phyloP scores from a whole-genome alignment of 2,329 filamentous ascomycete species.

The Alternaria novae-zelandiae region DNA sequence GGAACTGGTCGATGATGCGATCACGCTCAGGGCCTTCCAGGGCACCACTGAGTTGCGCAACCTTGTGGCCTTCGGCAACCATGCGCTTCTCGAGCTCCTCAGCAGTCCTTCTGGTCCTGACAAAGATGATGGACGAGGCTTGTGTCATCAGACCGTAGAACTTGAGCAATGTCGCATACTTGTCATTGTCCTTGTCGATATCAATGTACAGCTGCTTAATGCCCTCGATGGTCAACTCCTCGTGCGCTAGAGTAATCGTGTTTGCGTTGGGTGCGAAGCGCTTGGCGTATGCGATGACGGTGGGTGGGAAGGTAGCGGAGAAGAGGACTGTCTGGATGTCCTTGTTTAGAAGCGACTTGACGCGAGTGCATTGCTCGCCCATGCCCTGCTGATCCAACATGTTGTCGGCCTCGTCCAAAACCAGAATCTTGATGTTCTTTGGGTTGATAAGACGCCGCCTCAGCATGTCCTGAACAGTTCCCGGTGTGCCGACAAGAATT shows the following conservation, averaged over 20 bases:
- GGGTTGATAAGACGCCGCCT: conserved; percentile 76
- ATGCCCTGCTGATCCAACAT: conserved; percentile 97
- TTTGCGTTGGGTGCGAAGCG: conserved; percentile 87
- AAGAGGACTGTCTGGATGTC: conserved; percentile 89
- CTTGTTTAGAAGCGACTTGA: conserved; percentile 77
- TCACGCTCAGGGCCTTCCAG: conserved; percentile 87
- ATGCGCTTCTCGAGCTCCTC: conserved; percentile 85
- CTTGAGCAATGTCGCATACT: conserved; percentile 87
- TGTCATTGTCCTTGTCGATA: conserved; percentile 79
- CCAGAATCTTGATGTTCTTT: conserved; percentile 76
- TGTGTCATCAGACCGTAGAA: conserved; percentile 97
- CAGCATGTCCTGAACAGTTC: conserved; percentile 88
- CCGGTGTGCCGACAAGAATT: conserved; percentile 90
- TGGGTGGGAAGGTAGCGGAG: conserved; percentile 89
- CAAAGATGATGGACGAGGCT: conserved; percentile 97
- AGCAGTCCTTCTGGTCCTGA: conserved; percentile 88
- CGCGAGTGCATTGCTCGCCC: conserved; percentile 90
- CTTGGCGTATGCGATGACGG: conserved; percentile 82
- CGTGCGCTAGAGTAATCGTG: conserved; percentile 83
- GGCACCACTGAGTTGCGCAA: conserved; percentile 86
- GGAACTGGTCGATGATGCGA: conserved; percentile 82
- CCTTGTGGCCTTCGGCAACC: conserved; percentile 86
- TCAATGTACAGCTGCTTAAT: conserved; percentile 99
- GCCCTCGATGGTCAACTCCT: conserved; percentile 93
- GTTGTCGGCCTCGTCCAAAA: conserved; percentile 97